Percentiles rank a stretch among this genome's conserved stretches.
These are phyloP conservation scores for Rhizophagus clarus DNA, from an alignment of 192 early-diverging fungal genomes.

Conservation along the genomic window DNA sequence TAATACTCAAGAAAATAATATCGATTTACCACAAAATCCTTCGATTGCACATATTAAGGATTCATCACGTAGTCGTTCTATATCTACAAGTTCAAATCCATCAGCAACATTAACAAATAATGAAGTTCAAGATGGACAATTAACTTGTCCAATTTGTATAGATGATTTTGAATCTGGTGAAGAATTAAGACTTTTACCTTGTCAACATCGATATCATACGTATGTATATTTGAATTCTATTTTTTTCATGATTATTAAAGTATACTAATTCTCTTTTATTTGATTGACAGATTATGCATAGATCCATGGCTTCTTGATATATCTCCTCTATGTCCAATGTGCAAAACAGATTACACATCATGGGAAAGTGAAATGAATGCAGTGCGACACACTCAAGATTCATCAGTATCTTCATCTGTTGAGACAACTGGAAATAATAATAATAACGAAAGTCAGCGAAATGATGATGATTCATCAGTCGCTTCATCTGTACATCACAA, in stretches of 20 bases:
- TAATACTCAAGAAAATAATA: neutral
- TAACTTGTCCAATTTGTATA: constrained; percentile 33
- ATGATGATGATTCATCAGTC: neutral
- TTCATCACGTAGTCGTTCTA: neutral
- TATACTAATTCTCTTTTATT: neutral
- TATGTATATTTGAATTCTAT: neutral
- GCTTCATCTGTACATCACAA: neutral
- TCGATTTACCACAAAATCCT: neutral
- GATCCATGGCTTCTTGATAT: constrained; percentile 32
- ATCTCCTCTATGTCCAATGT: constrained; percentile 33
- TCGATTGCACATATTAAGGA: neutral
- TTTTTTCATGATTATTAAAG: neutral
- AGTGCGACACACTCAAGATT: neutral
- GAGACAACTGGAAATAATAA: neutral
- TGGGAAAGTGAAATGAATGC: constrained; percentile 12
- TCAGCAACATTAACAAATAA: neutral
- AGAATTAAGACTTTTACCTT: constrained; percentile 27
- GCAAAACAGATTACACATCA: constrained; percentile 28
- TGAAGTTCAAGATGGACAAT: constrained; percentile 22
- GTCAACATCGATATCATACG: constrained; percentile 32
- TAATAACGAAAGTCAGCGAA: neutral
- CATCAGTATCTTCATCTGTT: neutral
- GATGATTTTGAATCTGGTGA: constrained; percentile 30
- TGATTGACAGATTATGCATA: constrained; percentile 7
- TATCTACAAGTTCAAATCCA: neutral